Conservation (phyloP, 305 asterid genomes). For the Solanum hybrid region DNA sequence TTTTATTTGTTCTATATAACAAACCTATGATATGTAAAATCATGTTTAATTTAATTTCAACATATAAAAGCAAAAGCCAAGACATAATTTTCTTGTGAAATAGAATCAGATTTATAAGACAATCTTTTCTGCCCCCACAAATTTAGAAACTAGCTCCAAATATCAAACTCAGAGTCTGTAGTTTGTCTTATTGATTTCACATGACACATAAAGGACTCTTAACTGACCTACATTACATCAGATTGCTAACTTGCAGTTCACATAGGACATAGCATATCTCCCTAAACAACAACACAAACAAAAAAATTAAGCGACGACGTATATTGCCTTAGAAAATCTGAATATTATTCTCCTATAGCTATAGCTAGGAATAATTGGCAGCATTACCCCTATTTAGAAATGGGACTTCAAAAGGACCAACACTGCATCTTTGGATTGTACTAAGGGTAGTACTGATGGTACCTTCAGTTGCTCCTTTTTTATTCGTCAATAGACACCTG, state of each 20-base stretch:
- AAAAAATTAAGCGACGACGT: background rate
- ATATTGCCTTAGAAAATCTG: background rate
- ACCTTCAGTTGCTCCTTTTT: no score
- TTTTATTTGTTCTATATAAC: background rate
- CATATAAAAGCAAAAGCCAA: background rate
- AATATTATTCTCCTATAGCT: conserved; percentile 13
- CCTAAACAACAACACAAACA: background rate
- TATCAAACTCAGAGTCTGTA: background rate
- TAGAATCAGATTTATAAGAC: background rate
- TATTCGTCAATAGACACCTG: no score
- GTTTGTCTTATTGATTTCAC: conserved; percentile 4
- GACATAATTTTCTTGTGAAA: background rate
- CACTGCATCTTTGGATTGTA: no score
- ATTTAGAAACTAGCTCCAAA: background rate
- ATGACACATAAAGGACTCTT: background rate
- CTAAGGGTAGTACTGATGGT: no score
- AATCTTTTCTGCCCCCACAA: background rate
- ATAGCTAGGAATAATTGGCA: background rate
- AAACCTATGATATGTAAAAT: background rate
- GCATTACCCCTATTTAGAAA: no score
- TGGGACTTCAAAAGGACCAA: no score
- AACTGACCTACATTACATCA: conserved; percentile 12
- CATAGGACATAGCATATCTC: background rate
- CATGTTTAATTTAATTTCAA: no score
- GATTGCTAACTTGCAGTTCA: background rate